Base-by-base conservation (phyloP, 305 asterid species). In the Caryopteris hybrid region DNA sequence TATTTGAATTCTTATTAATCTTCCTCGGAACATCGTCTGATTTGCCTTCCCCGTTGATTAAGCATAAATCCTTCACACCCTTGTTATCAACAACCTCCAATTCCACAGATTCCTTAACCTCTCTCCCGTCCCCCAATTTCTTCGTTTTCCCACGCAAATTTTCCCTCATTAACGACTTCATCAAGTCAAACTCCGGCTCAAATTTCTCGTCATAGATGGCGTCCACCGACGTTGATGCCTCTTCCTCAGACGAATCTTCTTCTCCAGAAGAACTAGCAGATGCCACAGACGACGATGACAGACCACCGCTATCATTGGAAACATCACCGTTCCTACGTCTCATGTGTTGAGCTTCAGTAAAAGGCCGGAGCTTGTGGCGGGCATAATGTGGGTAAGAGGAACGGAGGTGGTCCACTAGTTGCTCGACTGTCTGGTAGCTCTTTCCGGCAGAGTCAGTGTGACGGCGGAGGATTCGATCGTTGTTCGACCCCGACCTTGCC, bases 371-470 rank as follows among this genome's bases (percentile, higher is more conserved):
- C 82, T 82, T 83, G 17, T 73, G 74, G 43, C 97, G 97, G 16
- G 75, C 54, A 20, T 90, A 88, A 10, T 67, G 71, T 5, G 81
- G 75, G 74, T 77, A 77, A 27, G 79, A 58, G 46, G 88, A 60
- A 38, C 94, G 89, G 74, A 93, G 94, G 74, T 81, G 81, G 55
- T 76, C 82, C 53, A 90, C 97, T 56, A 93, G 72, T 57, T 86
- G 77, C 14, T 90, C 97, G 11, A 71, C 76, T 58, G 83, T 64
- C 18, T 73, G 66, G 31, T 61, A 57, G 11, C 61, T 65, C 18
- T 70, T 83, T 29, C 56, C 27, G 52, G 78, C 64, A 16, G 80
- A 53, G 25, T 80, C 80, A 11, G 88, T 81, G 71, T 72, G 83
- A 25, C 70, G 74, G 48, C 77, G 75, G 41, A 93, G 94, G 14